These are phyloP conservation scores for Polytrichum commune DNA, from an alignment of 225 moss, liverwort and hornwort genomes.

Conservation along the genomic window DNA sequence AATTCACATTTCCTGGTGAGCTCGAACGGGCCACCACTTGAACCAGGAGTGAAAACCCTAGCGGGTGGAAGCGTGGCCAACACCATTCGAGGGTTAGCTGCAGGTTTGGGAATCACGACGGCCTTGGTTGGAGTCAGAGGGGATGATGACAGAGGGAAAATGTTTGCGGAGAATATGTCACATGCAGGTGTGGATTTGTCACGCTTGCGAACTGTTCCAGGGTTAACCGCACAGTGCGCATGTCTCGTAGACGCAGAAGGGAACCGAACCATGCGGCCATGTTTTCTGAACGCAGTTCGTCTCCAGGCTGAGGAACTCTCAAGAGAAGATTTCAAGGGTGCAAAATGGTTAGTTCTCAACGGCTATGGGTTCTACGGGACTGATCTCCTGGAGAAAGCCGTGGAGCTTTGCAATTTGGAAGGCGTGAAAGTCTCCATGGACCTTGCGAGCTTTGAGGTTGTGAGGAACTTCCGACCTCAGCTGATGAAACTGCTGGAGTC, in stretches of 20 bases:
- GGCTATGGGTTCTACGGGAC: conserved; percentile 93
- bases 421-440: conserved; percentile 81
- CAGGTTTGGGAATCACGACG: conserved; percentile 53
- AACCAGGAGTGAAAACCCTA: conserved; percentile 57
- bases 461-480: conserved; percentile 67
- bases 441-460: conserved; percentile 92
- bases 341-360: conserved; percentile 83
- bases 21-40: conserved; percentile 22
- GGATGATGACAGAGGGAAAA: conserved; percentile 58
- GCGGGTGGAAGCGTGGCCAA: conserved; percentile 92
- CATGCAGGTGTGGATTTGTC: conserved; percentile 67
- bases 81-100: conserved; percentile 75
- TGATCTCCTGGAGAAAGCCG: conserved; percentile 63
- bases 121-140: conserved; percentile 78
- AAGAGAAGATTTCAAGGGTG: conserved; percentile 61
- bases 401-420: conserved; percentile 63
- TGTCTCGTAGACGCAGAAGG: conserved; percentile 79
- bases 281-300: conserved; percentile 68
- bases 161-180: conserved; percentile 71
- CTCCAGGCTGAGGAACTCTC: conserved; percentile 62
- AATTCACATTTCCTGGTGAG: conserved; percentile 47
- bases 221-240: conserved; percentile 77
- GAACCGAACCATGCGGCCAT: conserved; percentile 89
- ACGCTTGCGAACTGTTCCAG: conserved; percentile 50
- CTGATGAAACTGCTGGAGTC: conserved; percentile 72